Evolutionary conservation across 129 eudicot genomes (phyloP), one percentile per base, ranked within the genome.

Genomic region (Oenanthe sinensis): DNA sequence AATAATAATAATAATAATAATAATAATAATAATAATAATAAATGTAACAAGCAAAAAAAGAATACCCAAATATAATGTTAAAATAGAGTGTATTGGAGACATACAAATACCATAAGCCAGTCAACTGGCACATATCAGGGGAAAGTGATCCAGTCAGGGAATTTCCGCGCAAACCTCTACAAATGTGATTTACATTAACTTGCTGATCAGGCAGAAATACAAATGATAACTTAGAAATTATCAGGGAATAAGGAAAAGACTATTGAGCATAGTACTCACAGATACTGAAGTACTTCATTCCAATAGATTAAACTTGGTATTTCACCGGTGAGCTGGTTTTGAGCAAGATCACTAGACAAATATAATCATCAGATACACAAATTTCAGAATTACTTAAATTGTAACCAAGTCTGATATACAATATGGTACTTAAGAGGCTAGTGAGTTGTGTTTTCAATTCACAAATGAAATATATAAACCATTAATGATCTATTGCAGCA

Each of bases 81-180:
- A 76, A 44, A 22, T 6, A 52, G 3, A 28, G 20, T 26, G 60
- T 14, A 70, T 10, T 22, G 42, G 68, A 55, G 47, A 82, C 97
- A 42, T 88, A 92, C 97, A 92, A 92, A 79, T 90, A 92, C 97
- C 97, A 92, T 81, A 92, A 90, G 78, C 97, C 97, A 70, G 96
- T 90, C 75, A 92, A 82, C 77, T 92, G 96, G 90, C 97, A 92
- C 96, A 92, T 87, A 83, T 92, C 97, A 71, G 91, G 85, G 62
- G 97, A 92, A 80, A 92, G 85, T 45, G 93, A 84, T 81, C 97
- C 97, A 0, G 89, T 85, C 37, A 92, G 84, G 2, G 85, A 85
- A 80, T 92, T 92, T 39, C 89, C 97, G 12, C 93, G 83, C 78
- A 92, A 75, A 55, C 96, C 96, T n/a, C 97, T 92, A 81, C 16